These are phyloP conservation scores for Neurospora sp. DNA, from an alignment of 495 filamentous ascomycete species.

Conservation along the genomic window DNA sequence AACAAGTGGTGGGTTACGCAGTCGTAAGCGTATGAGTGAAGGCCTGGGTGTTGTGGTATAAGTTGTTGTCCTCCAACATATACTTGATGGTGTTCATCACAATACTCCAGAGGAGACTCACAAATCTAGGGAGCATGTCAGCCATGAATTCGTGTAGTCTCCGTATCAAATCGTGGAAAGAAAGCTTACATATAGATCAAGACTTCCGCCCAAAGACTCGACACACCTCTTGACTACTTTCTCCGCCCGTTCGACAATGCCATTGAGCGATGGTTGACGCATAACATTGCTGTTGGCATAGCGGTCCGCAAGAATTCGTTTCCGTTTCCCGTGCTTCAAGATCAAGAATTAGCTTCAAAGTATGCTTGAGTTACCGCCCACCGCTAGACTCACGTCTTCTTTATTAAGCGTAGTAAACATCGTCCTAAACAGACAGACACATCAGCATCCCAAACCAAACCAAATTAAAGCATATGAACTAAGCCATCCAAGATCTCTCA, in stretches of 20 bases:
- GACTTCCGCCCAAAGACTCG: constrained; percentile 27
- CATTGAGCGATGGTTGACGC: constrained; percentile 37
- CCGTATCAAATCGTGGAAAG: background rate
- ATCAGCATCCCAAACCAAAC: background rate
- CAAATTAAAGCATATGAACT: background rate
- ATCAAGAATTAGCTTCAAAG: background rate
- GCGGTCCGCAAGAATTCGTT: constrained; percentile 49
- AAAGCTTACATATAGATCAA: constrained; percentile 50
- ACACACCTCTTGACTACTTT: constrained; percentile 42
- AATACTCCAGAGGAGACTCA: background rate
- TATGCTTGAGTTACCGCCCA: background rate
- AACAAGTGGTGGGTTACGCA: constrained; percentile 57
- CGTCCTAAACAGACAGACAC: constrained; percentile 27
- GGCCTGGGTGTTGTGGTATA: constrained; percentile 3
- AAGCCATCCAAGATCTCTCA: background rate
- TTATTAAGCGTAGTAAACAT: constrained; percentile 53
- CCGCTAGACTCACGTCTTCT: constrained; percentile 32
- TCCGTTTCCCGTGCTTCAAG: constrained; percentile 46
- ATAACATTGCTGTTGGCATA: constrained; percentile 60
- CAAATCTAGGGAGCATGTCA: background rate
- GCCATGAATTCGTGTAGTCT: background rate
- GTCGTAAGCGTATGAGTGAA: constrained; percentile 56
- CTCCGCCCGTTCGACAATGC: constrained; percentile 43
- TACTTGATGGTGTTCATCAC: background rate
- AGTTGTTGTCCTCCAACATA: background rate